Evolutionary conservation across 1,284 basidiomycete species (phyloP), one percentile per base, ranked within the genome.

Genomic region (Puccinia hordei): DNA sequence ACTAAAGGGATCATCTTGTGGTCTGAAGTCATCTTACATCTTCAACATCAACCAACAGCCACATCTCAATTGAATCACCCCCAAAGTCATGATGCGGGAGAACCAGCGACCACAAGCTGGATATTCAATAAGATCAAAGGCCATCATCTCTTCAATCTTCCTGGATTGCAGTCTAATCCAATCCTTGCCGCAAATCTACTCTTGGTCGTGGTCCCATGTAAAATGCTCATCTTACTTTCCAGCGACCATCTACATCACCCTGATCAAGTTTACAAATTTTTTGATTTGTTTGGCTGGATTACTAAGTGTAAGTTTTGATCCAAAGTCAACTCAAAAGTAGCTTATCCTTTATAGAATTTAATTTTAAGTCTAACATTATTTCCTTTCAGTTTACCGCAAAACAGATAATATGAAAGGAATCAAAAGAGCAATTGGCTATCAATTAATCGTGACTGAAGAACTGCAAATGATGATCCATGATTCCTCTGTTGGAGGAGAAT

Each of bases 1-100:
- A 19, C 72, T 2, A 74, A 74, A 74, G 72, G 72, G 9, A 74
- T 74, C 38, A 74, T 59, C 38, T 22, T 74, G 30, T 74, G 72
- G 72, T 38, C 55, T 74, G 53, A 74, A 27, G 30, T 59, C 24
- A 59, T 74, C 19, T 44, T 74, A 38, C 38, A 74, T 57, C 30
- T 59, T 13, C 72, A 74, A 44, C 72, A 69, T 30, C 44, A 69
- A 17, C 46, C 72, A n/a, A 30, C n/a, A 49, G 4, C 53, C 35
- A 38, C 49, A 38, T 22, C 35, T 19, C 33, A 69, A 27, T 57
- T 44, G 15, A 27, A 15, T 35, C 9, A 49, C 1, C 24, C n/a
- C n/a, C n/a, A 24, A 30, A 46, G 4, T 8, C 17, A 51, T 27
- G 66, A 51, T 49, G 3, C 3, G 2, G 8, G 44, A 72, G 69